Evolutionary conservation across 371 early-diverging fungal genomes (phyloP), one percentile per base, ranked within the genome.

Genomic region (Mucor velutinosus): DNA sequence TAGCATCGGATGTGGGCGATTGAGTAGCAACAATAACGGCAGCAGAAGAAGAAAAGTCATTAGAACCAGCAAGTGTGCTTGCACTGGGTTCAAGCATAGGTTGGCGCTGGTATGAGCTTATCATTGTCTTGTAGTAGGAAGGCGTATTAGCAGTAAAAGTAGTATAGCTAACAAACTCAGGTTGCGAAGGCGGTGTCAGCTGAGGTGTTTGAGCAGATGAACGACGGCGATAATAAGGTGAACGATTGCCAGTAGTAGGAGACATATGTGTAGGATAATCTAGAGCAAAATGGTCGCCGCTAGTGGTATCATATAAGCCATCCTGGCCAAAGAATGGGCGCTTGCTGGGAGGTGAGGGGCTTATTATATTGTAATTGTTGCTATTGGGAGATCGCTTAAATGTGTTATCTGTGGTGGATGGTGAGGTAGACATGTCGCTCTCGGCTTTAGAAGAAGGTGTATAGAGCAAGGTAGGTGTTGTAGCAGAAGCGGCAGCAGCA

Each of bases 321-420:
- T 65, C 49, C 7, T 49, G 58, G 0, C 66, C 66, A 65, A 65
- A 65, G 27, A 65, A 65, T 10, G 66, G 66, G 17, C 66, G 21
- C 25, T 65, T 65, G 3, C 5, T 32, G 2, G 58, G 47, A 45
- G 66, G 58, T 12, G 66, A 58, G 7, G 66, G 49, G 4, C 59
- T 45, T 7, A 15, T 33, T 14, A 27, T 29, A 3, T 45, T 58
- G 25, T 63, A 63, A n/a, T 7, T 60, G 30, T 60, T 33, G 30
- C 43, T 33, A 12, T 14, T 60, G 19, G 67, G 67, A 12, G 67
- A 66, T 53, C 53, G 11, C 12, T 37, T 53, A 32, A 41, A 55
- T 7, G 61, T 17, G 7, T 39, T 29, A 23, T 60, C 49, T 29
- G 59, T 58, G 29, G 67, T 66, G 17, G 67, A 66, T 30, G 67